Percentiles rank a stretch among this genome's conserved stretches.
phyloP scores from a whole-genome alignment of 495 filamentous ascomycete genomes.

The Talaromyces liani region DNA sequence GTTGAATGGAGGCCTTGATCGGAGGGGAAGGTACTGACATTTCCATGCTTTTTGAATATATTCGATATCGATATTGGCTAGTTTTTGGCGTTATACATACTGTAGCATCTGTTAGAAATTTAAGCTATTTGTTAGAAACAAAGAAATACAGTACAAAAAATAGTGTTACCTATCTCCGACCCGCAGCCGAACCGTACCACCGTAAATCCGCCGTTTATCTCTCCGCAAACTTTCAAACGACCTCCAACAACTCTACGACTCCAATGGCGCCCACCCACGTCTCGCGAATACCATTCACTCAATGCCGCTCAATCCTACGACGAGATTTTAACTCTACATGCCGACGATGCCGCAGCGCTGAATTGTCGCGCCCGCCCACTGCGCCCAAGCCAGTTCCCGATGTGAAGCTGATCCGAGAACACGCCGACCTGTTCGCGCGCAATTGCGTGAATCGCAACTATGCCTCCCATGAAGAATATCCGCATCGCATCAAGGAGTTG shows the following conservation, averaged over 20 bases:
- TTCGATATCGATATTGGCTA: background rate
- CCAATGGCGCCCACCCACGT: background rate
- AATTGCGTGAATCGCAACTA: slow-evolving; percentile 89
- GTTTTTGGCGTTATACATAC: background rate
- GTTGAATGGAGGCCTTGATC: background rate
- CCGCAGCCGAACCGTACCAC: background rate
- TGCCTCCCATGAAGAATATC: slow-evolving; percentile 52
- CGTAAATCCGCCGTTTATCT: background rate
- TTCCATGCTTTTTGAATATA: background rate
- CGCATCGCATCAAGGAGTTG: slow-evolving; percentile 60
- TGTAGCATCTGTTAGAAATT: background rate
- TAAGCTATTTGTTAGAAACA: background rate
- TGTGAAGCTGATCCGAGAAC: slow-evolving; percentile 81
- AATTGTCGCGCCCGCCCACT: slow-evolving; percentile 50
- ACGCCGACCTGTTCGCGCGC: slow-evolving; percentile 65
- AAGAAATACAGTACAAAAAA: too few relatives aligned
- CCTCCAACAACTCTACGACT: background rate
- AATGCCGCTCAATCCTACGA: slow-evolving; percentile 4
- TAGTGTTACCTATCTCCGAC: too few relatives aligned
- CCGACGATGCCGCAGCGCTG: slow-evolving; percentile 16
- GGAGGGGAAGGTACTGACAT: background rate
- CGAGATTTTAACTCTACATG: slow-evolving; percentile 25
- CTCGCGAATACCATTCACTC: background rate
- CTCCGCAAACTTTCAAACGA: background rate
- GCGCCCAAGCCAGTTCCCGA: slow-evolving; percentile 77